phyloP scores from a whole-genome alignment of 768 basidiomycete species.

The Pleurotus cornucopiae region DNA sequence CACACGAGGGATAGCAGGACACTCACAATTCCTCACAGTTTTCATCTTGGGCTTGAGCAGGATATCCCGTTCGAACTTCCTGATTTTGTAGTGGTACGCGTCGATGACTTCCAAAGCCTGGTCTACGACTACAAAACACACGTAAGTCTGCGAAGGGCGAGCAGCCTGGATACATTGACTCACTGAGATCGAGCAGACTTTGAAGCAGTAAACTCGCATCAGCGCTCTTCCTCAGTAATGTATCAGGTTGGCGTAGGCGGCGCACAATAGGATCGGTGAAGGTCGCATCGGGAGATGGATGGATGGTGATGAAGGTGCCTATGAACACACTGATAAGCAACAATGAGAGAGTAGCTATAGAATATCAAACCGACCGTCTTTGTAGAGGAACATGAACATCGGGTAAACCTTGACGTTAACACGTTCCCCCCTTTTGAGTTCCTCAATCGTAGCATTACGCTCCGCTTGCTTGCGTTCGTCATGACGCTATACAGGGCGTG shows the following conservation, averaged over 20 bases:
- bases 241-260: slow-evolving; percentile 56
- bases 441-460: slow-evolving; percentile 23
- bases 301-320: slow-evolving; percentile 66
- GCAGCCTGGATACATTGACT: slow-evolving; percentile 10
- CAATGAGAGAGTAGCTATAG: no score
- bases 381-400: slow-evolving; percentile 64
- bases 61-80: slow-evolving; percentile 53
- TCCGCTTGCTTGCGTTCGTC: slow-evolving; percentile 15
- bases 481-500: background rate
- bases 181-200: slow-evolving; percentile 58
- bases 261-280: slow-evolving; percentile 54
- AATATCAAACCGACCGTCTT: slow-evolving; percentile 43
- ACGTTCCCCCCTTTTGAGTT: slow-evolving; percentile 43
- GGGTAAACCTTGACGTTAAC: slow-evolving; percentile 56
- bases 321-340: background rate
- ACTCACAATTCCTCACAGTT: slow-evolving; percentile 54
- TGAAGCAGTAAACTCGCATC: slow-evolving; percentile 71
- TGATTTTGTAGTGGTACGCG: slow-evolving; percentile 58
- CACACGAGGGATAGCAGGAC: background rate
- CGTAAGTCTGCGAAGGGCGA: background rate
- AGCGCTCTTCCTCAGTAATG: slow-evolving; percentile 54
- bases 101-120: slow-evolving; percentile 61
- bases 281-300: slow-evolving; percentile 37
- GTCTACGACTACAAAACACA: slow-evolving; percentile 50
- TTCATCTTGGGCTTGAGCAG: slow-evolving; percentile 56